These are phyloP conservation scores for Excoecaria agallocha DNA, from an alignment of 345 rosid genomes.

Conservation along the genomic window DNA sequence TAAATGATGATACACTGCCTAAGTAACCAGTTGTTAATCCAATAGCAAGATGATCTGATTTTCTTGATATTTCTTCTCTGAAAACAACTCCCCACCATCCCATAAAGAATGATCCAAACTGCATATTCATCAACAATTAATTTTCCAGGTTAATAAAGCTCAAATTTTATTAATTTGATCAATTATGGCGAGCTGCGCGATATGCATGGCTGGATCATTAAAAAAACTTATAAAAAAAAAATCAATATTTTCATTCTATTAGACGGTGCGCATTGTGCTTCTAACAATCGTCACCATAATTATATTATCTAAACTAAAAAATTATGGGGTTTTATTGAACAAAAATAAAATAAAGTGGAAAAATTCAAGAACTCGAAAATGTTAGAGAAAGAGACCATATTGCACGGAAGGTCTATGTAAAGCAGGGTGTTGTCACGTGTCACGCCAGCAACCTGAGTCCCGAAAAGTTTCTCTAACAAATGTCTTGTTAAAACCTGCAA, in stretches of 20 bases:
- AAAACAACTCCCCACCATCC: constrained; percentile 92
- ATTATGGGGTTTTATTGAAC: too few species aligned
- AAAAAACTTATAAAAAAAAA: too few species aligned
- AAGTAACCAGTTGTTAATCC: constrained; percentile 83
- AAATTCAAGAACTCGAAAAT: too few species aligned
- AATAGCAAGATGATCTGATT: constrained; percentile 66
- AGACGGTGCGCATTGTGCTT: too few species aligned
- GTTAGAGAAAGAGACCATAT: constrained; percentile 53
- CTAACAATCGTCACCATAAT: too few species aligned
- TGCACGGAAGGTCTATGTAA: constrained; percentile 83
- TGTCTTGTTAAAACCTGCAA: too few species aligned
- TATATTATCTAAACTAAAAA: too few species aligned
- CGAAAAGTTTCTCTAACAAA: constrained; percentile 71
- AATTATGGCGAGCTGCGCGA: too few species aligned
- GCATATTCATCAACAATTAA: constrained; percentile 1
- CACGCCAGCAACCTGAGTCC: constrained; percentile 59
- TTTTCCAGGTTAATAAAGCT: too few species aligned
- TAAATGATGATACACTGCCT: constrained; percentile 91
- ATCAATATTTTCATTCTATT: constrained; percentile 19
- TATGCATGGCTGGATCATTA: too few species aligned
- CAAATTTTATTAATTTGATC: too few species aligned
- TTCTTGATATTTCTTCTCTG: constrained; percentile 56
- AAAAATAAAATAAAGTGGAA: too few species aligned
- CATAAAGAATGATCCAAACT: constrained; percentile 96
- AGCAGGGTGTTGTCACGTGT: constrained; percentile 53